Conservation (phyloP, 2,329 filamentous ascomycete species). For the Cephalotrichum gorgonifer region DNA sequence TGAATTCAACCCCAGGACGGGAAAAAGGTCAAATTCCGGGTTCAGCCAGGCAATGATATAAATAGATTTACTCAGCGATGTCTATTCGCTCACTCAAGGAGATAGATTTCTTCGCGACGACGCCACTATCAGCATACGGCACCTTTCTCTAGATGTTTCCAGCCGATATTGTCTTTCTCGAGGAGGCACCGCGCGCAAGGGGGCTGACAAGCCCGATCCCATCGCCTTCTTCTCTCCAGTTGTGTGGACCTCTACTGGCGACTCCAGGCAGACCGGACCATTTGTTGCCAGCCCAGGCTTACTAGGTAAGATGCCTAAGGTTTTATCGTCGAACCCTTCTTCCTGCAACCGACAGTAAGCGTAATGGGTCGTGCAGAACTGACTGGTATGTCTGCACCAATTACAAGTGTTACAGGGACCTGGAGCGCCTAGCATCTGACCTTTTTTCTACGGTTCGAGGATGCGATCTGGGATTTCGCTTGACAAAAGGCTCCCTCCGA, state of each 20-base stretch:
- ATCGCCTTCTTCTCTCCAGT: conserved; percentile 30
- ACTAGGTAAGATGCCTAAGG: background rate
- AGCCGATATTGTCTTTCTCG: conserved; percentile 77
- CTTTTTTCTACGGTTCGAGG: conserved; percentile 28
- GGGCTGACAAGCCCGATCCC: conserved; percentile 35
- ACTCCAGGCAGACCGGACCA: conserved; percentile 32
- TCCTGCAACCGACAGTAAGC: conserved; percentile 21
- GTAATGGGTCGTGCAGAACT: conserved; percentile 26
- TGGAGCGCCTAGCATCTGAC: conserved; percentile 28
- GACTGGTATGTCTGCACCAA: conserved; percentile 23
- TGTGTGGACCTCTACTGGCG: conserved; percentile 34
- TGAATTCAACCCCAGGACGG: no score
- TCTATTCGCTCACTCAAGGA: no score
- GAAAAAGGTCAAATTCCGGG: no score
- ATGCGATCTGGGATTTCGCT: conserved; percentile 24
- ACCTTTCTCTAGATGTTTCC: conserved; percentile 46
- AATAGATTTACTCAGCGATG: no score
- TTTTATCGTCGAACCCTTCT: conserved; percentile 21
- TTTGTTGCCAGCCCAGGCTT: conserved; percentile 21
- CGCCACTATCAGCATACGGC: conserved; percentile 30
- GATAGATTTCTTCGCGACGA: conserved; percentile 34
- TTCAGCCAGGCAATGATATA: no score
- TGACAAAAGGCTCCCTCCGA: conserved; percentile 14
- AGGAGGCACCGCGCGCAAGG: conserved; percentile 46
- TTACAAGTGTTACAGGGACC: conserved; percentile 23